Evolutionary conservation across 1,284 basidiomycete genomes (phyloP).

Genomic region (Fomitiporia mediterranea): DNA sequence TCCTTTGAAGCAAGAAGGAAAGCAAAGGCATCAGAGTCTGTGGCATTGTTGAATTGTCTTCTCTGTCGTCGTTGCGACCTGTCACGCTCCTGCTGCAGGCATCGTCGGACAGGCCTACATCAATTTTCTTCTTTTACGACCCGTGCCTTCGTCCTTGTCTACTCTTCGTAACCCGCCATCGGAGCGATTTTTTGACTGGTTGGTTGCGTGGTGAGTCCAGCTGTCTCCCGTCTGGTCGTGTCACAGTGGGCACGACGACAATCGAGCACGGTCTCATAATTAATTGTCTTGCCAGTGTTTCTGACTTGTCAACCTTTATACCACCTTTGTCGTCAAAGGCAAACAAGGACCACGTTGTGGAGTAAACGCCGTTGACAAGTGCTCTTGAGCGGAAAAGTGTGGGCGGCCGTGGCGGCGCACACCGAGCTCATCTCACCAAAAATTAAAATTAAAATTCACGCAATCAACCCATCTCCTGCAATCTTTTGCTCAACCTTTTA

Average conservation of each 20-base stretch:
- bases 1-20: neutral
- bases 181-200: neutral
- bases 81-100: no score
- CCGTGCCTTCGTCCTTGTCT: neutral
- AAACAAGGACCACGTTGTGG: no score
- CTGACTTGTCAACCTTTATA: neutral
- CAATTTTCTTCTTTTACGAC: no score
- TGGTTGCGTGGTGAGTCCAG: neutral
- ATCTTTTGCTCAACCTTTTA: conserved; percentile 23
- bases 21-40: no score
- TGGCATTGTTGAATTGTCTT: neutral
- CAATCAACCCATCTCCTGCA: neutral
- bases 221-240: neutral
- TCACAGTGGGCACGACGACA: neutral
- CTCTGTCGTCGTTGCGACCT: neutral
- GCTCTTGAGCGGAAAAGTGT: neutral
- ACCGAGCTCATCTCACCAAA: neutral
- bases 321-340: no score
- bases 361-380: neutral
- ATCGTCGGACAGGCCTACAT: no score
- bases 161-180: neutral
- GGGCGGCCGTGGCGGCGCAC: neutral
- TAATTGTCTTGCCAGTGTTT: neutral
- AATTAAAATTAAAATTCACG: neutral
- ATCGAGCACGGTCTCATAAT: neutral